Evolutionary conservation across 257 asterid species (phyloP).

Genomic region (Agastache rugosa): DNA sequence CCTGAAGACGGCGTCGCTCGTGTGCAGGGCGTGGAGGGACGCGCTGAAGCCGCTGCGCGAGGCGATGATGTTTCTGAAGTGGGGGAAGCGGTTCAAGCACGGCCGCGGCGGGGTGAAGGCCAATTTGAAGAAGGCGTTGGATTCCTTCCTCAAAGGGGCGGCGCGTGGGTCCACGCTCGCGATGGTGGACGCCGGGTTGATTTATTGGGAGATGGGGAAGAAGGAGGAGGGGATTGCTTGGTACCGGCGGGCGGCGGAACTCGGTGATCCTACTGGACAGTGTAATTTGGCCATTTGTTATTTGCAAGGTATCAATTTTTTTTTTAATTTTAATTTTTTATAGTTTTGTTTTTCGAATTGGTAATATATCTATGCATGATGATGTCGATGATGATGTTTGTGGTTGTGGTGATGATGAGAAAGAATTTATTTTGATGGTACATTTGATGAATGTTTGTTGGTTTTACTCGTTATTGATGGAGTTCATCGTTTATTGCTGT

Average conservation of each 20-base stretch:
- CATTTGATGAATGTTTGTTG: background rate
- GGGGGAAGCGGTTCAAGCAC: slow-evolving; percentile 88
- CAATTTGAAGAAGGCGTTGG: slow-evolving; percentile 66
- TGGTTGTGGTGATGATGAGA: background rate
- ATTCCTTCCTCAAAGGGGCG: slow-evolving; percentile 75
- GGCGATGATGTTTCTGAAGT: slow-evolving; percentile 66
- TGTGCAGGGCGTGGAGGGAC: slow-evolving; percentile 84
- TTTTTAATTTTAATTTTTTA: background rate
- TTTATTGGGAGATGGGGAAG: slow-evolving; percentile 84
- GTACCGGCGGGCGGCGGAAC: slow-evolving; percentile 77
- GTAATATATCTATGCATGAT: background rate
- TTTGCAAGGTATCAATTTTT: slow-evolving; percentile 59
- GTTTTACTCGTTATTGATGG: slow-evolving; percentile 4
- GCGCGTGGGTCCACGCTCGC: slow-evolving; percentile 93
- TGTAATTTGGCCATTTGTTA: slow-evolving; percentile 84
- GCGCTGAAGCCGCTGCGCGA: slow-evolving; percentile 87
- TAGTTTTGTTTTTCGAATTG: background rate
- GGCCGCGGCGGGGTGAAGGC: slow-evolving; percentile 74
- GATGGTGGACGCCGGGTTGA: slow-evolving; percentile 90
- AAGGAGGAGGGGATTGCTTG: slow-evolving; percentile 61
- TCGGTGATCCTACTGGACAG: slow-evolving; percentile 82
- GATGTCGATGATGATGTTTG: background rate
- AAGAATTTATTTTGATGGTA: background rate
- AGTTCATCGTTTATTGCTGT: background rate
- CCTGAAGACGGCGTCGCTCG: slow-evolving; percentile 76